Conservation (phyloP, 108 stramenopile genomes). For the Thalassiosira profunda region DNA sequence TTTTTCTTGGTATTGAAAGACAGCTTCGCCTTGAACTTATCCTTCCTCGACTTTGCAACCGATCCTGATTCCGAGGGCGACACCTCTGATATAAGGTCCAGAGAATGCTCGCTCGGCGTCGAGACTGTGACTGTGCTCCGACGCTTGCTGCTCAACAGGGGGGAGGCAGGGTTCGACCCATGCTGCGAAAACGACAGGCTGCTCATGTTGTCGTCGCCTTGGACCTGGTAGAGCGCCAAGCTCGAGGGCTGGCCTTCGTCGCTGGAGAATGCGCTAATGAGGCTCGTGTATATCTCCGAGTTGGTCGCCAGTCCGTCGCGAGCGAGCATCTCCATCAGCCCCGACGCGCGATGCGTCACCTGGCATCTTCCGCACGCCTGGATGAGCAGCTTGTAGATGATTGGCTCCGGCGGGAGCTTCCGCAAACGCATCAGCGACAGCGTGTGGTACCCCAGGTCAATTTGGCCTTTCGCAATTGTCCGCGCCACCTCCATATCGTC, state of each 20-base stretch:
- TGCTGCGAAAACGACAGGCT: constrained; percentile 21
- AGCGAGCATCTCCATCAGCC: constrained; percentile 73
- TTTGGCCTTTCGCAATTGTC: constrained; percentile 72
- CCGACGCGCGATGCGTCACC: constrained; percentile 62
- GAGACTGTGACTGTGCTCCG: not conserved
- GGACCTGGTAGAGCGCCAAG: constrained; percentile 1
- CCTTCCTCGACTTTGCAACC: not conserved
- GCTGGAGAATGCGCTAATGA: constrained; percentile 71
- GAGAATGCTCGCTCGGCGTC: constrained; percentile 4
- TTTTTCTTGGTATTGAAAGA: constrained; percentile 4
- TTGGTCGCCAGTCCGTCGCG: constrained; percentile 66
- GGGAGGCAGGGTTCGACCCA: constrained; percentile 11
- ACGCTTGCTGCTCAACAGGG: not conserved
- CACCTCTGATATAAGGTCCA: too few species aligned
- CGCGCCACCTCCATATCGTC: constrained; percentile 75
- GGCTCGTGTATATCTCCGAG: constrained; percentile 64
- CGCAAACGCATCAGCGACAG: constrained; percentile 59
- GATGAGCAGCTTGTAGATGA: constrained; percentile 75
- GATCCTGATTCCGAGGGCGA: too few species aligned
- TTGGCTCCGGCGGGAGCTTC: constrained; percentile 60
- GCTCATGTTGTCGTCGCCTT: constrained; percentile 6
- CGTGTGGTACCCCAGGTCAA: constrained; percentile 78
- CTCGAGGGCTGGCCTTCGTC: constrained; percentile 14
- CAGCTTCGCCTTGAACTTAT: not conserved
- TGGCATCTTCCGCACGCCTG: constrained; percentile 84